These are phyloP conservation scores for Trichoderma hamatum DNA, from an alignment of 2,329 filamentous ascomycete species.

Conservation along the genomic window DNA sequence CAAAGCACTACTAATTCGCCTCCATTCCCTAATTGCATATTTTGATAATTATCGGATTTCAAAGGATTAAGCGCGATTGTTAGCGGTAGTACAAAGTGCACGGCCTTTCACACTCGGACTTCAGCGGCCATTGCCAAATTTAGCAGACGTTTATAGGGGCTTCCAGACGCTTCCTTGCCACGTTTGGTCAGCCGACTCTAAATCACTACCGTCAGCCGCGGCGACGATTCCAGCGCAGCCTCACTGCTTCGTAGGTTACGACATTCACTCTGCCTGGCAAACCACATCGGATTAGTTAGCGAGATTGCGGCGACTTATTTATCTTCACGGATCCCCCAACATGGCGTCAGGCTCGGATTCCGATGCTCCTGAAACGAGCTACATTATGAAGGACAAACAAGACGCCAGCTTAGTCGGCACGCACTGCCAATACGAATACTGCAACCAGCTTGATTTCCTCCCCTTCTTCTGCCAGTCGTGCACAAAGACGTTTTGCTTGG, in stretches of 20 bases:
- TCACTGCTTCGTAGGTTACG: constrained; percentile 33
- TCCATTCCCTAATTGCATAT: neutral
- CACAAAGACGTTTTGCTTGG: constrained; percentile 81
- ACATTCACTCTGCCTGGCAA: constrained; percentile 36
- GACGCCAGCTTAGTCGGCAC: constrained; percentile 85
- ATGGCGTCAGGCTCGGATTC: constrained; percentile 58
- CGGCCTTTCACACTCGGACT: neutral
- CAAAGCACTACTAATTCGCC: neutral
- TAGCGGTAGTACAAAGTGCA: neutral
- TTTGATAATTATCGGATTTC: neutral
- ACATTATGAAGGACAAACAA: constrained; percentile 70
- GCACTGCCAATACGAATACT: constrained; percentile 90
- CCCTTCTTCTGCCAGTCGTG: constrained; percentile 94
- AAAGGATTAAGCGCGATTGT: neutral
- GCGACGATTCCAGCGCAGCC: constrained; percentile 9
- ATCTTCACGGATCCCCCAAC: constrained; percentile 31
- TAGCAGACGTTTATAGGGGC: constrained; percentile 30
- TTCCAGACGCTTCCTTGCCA: constrained; percentile 41
- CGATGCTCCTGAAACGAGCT: constrained; percentile 55
- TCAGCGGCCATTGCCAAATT: neutral
- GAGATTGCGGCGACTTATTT: constrained; percentile 10
- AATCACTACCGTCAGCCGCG: constrained; percentile 16
- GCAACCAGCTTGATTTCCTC: constrained; percentile 93
- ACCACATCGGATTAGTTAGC: constrained; percentile 23
- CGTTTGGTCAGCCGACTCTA: constrained; percentile 24